Conservation (phyloP, 2,329 filamentous ascomycete species). For the Onygena corvina region DNA sequence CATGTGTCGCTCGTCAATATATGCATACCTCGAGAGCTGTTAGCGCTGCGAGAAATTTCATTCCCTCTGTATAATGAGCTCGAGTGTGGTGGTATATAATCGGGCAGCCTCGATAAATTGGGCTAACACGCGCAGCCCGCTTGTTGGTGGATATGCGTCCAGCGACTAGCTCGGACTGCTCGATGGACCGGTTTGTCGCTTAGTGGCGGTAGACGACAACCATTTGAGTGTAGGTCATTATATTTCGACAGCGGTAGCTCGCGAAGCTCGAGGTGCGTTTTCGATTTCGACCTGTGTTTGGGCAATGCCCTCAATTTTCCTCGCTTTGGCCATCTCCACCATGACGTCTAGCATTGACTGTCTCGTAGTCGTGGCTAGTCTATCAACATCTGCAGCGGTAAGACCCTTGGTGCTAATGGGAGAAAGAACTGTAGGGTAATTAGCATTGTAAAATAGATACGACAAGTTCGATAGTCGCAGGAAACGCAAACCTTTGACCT, state of each 20-base stretch:
- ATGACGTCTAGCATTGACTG: slow-evolving; percentile 61
- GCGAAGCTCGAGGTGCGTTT: neutral
- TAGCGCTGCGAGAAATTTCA: too few relatives aligned
- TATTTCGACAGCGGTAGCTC: slow-evolving; percentile 1
- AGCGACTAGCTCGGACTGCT: too few relatives aligned
- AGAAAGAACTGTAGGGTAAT: slow-evolving; percentile 51
- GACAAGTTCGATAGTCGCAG: neutral
- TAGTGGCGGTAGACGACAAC: too few relatives aligned
- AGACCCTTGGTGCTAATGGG: slow-evolving; percentile 67
- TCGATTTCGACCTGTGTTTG: neutral
- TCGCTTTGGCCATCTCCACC: slow-evolving; percentile 29
- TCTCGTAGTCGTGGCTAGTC: slow-evolving; percentile 53
- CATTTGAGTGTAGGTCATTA: neutral
- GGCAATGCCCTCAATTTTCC: neutral
- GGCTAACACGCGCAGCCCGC: too few relatives aligned
- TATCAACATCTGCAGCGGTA: slow-evolving; percentile 64
- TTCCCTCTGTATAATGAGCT: too few relatives aligned
- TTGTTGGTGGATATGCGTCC: too few relatives aligned
- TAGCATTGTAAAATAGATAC: slow-evolving; percentile 11
- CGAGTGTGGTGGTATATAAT: too few relatives aligned
- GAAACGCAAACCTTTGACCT: slow-evolving; percentile 53
- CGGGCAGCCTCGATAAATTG: too few relatives aligned
- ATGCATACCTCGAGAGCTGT: too few relatives aligned
- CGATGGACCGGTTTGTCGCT: too few relatives aligned
- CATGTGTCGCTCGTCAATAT: too few relatives aligned